Conservation (phyloP, 805 yeast genomes). For the Ogataea paradorogensis region DNA sequence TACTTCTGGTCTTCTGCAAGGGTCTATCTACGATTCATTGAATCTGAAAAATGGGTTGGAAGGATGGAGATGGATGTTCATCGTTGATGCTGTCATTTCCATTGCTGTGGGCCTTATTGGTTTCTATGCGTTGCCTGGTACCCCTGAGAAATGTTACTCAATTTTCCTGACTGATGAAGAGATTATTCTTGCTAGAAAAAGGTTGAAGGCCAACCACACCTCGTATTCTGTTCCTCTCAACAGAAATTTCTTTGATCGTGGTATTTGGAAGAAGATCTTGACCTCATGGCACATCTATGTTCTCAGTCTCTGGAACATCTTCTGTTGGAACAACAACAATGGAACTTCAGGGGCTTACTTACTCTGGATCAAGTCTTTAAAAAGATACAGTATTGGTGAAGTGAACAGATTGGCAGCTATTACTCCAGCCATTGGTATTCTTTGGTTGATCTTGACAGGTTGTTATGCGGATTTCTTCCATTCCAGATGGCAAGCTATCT, state of each 20-base stretch:
- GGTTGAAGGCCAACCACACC: constrained; percentile 34
- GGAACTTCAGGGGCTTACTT: constrained; percentile 35
- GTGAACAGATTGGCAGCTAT: constrained; percentile 34
- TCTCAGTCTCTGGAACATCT: constrained; percentile 22
- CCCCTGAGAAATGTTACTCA: constrained; percentile 42
- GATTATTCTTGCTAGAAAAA: constrained; percentile 43
- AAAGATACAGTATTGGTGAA: constrained; percentile 36
- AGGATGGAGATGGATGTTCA: constrained; percentile 56
- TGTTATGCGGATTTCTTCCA: constrained; percentile 25
- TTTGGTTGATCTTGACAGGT: constrained; percentile 16
- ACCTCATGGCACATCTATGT: constrained; percentile 39
- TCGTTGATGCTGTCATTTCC: constrained; percentile 45
- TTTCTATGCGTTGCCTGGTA: constrained; percentile 41
- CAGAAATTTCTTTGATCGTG: constrained; percentile 39
- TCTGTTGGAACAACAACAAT: constrained; percentile 22
- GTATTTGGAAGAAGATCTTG: constrained; percentile 42
- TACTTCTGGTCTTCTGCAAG: constrained; percentile 53
- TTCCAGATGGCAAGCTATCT: constrained; percentile 23
- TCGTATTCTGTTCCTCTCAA: constrained; percentile 27
- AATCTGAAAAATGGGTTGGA: constrained; percentile 19
- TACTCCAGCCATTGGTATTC: constrained; percentile 31
- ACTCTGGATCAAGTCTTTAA: constrained; percentile 25
- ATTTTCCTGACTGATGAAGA: constrained; percentile 40
- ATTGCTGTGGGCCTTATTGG: constrained; percentile 40
- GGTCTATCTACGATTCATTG: constrained; percentile 31